Evolutionary conservation across 225 moss, liverwort and hornwort species (phyloP).

Genomic region (Sphagnum contortum): DNA sequence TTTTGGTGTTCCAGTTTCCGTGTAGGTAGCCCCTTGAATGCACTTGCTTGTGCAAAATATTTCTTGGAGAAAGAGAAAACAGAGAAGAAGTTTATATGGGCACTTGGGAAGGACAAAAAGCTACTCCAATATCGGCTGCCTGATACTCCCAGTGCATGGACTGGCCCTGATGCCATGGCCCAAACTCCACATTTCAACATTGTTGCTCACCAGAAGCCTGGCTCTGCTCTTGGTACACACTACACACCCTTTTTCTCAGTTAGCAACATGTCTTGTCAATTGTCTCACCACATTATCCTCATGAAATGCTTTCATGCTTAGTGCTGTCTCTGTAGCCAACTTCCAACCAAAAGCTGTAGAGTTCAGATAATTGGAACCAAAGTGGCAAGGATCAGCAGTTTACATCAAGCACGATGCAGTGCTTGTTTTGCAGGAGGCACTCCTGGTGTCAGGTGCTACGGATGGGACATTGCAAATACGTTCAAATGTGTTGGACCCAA

Average conservation of each 20-base stretch:
- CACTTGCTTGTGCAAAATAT: slow-evolving; percentile 47
- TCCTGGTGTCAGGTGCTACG: slow-evolving; percentile 49
- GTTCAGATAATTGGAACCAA: too few relatives aligned
- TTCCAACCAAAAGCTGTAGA: too few relatives aligned
- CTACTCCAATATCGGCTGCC: slow-evolving; percentile 73
- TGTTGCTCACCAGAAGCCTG: slow-evolving; percentile 51
- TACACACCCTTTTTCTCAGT: not conserved
- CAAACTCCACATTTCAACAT: slow-evolving; percentile 53
- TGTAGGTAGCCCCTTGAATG: slow-evolving; percentile 36
- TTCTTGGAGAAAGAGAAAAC: slow-evolving; percentile 59
- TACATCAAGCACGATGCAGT: slow-evolving; percentile 18
- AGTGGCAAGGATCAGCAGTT: too few relatives aligned
- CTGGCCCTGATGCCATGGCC: slow-evolving; percentile 49
- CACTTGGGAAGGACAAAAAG: slow-evolving; percentile 57
- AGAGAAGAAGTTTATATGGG: slow-evolving; percentile 72
- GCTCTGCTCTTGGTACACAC: slow-evolving; percentile 40
- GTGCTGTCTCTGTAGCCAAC: too few relatives aligned
- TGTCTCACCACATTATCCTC: too few relatives aligned
- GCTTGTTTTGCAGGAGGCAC: slow-evolving; percentile 43
- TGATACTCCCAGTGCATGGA: slow-evolving; percentile 60
- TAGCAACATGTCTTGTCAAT: too few relatives aligned
- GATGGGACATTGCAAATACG: slow-evolving; percentile 79
- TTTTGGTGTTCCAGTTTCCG: slow-evolving; percentile 41
- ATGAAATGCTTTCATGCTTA: too few relatives aligned
- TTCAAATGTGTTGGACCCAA: slow-evolving; percentile 43